These are phyloP conservation scores for Talaromyces adpressus DNA, from an alignment of 495 filamentous ascomycete genomes.

Conservation along the genomic window DNA sequence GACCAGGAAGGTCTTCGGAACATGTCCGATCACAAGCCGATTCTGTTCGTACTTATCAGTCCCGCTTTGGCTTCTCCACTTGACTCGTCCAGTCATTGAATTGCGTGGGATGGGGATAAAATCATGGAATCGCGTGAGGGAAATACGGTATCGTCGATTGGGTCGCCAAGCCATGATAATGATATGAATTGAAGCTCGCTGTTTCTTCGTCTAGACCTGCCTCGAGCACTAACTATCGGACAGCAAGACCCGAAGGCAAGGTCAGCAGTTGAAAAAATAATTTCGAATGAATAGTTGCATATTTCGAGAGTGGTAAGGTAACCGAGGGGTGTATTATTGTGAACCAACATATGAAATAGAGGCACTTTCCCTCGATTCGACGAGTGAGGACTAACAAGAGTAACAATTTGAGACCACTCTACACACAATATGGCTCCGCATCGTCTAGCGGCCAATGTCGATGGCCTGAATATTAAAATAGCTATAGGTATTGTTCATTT, in stretches of 20 bases:
- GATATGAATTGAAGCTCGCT: background rate
- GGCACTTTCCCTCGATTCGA: background rate
- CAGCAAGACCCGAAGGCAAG: background rate
- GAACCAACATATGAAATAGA: background rate
- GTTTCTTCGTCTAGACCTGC: slow-evolving; percentile 4
- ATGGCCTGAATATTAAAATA: slow-evolving; percentile 18
- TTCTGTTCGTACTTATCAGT: background rate
- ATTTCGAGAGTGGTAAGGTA: background rate
- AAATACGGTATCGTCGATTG: background rate
- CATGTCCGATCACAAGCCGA: background rate
- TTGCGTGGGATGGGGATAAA: background rate
- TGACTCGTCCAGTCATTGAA: background rate
- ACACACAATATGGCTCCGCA: slow-evolving; percentile 12
- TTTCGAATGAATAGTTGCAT: background rate
- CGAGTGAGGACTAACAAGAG: background rate
- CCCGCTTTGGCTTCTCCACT: background rate
- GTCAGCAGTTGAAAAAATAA: background rate
- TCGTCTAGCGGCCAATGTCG: slow-evolving; percentile 4
- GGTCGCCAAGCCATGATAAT: background rate
- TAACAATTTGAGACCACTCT: background rate
- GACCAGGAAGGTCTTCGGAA: background rate
- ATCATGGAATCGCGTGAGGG: background rate
- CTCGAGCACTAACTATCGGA: background rate
- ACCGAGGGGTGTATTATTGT: background rate
- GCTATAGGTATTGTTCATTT: slow-evolving; percentile 14